Conservation (phyloP, 106 monocot species). For the Vanilla planifolia region DNA sequence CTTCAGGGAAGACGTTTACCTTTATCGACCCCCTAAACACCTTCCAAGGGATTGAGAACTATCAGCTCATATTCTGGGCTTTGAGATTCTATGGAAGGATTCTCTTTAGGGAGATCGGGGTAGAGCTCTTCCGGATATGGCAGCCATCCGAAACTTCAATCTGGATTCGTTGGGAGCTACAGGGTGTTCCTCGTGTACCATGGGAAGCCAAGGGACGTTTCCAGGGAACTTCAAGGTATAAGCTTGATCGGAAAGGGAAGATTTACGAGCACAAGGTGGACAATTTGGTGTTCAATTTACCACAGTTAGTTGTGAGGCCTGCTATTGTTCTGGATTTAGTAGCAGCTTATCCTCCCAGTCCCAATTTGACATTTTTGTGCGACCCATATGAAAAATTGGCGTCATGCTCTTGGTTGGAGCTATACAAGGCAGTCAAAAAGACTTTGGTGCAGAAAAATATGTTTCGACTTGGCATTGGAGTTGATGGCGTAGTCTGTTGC, state of each 20-base stretch:
- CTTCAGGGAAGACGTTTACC: slow-evolving; percentile 74
- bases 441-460: slow-evolving; percentile 34
- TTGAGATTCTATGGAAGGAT: slow-evolving; percentile 75
- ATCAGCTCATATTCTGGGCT: slow-evolving; percentile 79
- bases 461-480: neutral
- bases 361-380: slow-evolving; percentile 44
- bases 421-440: slow-evolving; percentile 63
- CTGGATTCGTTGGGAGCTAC: slow-evolving; percentile 71
- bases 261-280: slow-evolving; percentile 94
- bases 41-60: slow-evolving; percentile 79
- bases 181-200: slow-evolving; percentile 73
- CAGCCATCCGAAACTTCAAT: slow-evolving; percentile 79
- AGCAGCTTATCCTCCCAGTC: slow-evolving; percentile 35
- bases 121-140: slow-evolving; percentile 67
- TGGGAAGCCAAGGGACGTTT: slow-evolving; percentile 80
- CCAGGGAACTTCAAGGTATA: slow-evolving; percentile 83
- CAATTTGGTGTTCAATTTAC: slow-evolving; percentile 74
- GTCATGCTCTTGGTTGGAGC: slow-evolving; percentile 51
- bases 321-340: slow-evolving; percentile 59
- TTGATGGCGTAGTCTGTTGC: slow-evolving; percentile 37
- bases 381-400: slow-evolving; percentile 13
- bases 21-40: slow-evolving; percentile 78
- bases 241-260: slow-evolving; percentile 83
- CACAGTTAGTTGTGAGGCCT: slow-evolving; percentile 18
- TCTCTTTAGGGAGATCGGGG: slow-evolving; percentile 61